These are phyloP conservation scores for Colletotrichum somersetense DNA, from an alignment of 2,329 filamentous ascomycete genomes.

Conservation along the genomic window DNA sequence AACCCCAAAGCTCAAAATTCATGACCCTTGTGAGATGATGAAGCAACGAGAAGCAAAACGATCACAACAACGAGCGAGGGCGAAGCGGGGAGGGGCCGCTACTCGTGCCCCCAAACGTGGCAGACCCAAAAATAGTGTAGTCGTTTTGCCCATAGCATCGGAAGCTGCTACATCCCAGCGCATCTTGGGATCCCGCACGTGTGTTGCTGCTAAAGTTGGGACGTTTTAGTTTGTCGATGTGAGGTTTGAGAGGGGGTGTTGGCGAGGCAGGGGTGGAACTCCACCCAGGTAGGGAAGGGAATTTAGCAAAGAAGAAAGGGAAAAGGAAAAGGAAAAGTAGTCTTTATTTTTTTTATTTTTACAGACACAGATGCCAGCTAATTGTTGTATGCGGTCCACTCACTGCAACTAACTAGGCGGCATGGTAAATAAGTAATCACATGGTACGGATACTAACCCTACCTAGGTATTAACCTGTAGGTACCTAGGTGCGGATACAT, in stretches of 20 bases:
- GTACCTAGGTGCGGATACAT: neutral
- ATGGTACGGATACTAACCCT: too few relatives aligned
- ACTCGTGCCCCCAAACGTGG: constrained; percentile 11
- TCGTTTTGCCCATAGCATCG: constrained; percentile 14
- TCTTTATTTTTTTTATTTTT: too few relatives aligned
- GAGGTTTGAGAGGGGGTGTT: neutral
- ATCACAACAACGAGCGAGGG: neutral
- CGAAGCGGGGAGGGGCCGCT: neutral
- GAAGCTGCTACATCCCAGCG: constrained; percentile 16
- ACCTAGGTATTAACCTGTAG: neutral
- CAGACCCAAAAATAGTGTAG: neutral
- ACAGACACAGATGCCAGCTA: neutral
- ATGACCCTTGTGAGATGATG: neutral
- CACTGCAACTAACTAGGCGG: too few relatives aligned
- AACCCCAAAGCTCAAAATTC: neutral
- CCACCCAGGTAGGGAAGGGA: neutral
- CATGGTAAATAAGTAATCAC: too few relatives aligned
- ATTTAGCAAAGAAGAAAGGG: too few relatives aligned
- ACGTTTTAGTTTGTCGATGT: constrained; percentile 15
- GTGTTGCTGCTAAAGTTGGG: neutral
- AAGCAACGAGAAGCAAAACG: constrained; percentile 14
- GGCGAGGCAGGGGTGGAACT: neutral
- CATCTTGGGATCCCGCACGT: neutral
- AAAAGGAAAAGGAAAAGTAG: too few relatives aligned
- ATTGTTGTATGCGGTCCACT: neutral